Evolutionary conservation across 768 basidiomycete species (phyloP), one percentile per base, ranked within the genome.

Genomic region (Lentinula raphanica): DNA sequence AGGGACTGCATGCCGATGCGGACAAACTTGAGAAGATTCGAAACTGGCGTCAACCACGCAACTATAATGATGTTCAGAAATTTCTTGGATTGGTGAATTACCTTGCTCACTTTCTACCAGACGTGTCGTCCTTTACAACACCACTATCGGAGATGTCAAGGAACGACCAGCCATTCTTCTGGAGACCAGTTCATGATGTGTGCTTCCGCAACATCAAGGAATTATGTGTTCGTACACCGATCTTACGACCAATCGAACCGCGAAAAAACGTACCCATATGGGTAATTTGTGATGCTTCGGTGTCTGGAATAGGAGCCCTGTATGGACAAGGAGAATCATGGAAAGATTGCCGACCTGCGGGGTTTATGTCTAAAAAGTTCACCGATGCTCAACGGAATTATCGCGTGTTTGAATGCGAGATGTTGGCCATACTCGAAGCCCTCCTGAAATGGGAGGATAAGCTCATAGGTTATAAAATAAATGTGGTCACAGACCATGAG

Each of bases 11-110:
- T 49, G 66, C 66, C 0, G 71, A 72, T 40, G 21, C 57, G 0
- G 68, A 70, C 54, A 74, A 73, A 57, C 57, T 73, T 56, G 55
- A 36, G 4, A 32, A 50, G 6, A 61, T 73, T 7, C 17, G 62
- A 0, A 44, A 67, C 5, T 73, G 70, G 71, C 25, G 54, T 13
- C 58, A 54, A 1, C 70, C 67, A 1, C n/a, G 60, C 3, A 49
- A 38, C 5, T 65, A 63, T 19, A 49, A 65, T 27, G 66, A 70
- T 1, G 59, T 73, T 1, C 65, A 68, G 42, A 40, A 63, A 12
- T 74, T 74, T 50, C 59, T 72, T 1, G 69, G 72, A 4, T 61
- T 71, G 0, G 65, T 70, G 1, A 54, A 71, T n/a, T 72, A 72
- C 36, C 21, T 72, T 6, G 64, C 63, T 3, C 62, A 64, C 15